Percentiles rank a stretch among this genome's conserved stretches.
Conservation (phyloP, 106 monocot species). For the Gastrodia elata region DNA sequence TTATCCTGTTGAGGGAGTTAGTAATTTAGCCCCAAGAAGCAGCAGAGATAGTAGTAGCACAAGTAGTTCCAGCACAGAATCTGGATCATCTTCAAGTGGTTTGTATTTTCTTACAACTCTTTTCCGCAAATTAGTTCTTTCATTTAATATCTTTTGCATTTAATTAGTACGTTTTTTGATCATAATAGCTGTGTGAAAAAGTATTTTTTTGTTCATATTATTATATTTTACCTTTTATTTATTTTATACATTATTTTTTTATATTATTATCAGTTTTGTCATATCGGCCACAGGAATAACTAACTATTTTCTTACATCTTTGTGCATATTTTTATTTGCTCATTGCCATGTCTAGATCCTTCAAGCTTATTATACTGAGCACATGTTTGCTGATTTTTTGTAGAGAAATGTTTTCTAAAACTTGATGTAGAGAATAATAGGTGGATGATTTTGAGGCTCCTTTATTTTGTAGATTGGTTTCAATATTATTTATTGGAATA, state of each 20-base stretch:
- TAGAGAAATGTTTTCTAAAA: no score
- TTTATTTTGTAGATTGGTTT: not conserved
- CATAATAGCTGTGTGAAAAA: not conserved
- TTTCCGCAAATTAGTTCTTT: not conserved
- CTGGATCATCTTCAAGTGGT: conserved; percentile 83
- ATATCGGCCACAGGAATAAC: not conserved
- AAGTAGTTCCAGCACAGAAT: conserved; percentile 69
- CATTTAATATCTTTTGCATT: not conserved
- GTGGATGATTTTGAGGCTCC: not conserved
- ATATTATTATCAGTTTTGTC: not conserved
- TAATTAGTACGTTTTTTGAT: not conserved
- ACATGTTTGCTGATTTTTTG: no score
- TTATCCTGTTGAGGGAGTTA: conserved; percentile 72
- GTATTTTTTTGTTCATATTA: not conserved
- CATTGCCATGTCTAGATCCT: no score
- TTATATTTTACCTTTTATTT: not conserved
- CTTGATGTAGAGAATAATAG: no score
- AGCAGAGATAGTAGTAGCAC: conserved; percentile 69
- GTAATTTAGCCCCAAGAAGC: conserved; percentile 32
- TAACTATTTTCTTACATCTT: no score
- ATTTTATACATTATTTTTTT: not conserved
- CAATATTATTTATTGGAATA: not conserved
- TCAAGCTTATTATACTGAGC: no score
- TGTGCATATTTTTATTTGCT: no score
- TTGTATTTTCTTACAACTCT: conserved; percentile 16